Conservation (phyloP, 257 asterid species). For the Solanum ossicruentum region DNA sequence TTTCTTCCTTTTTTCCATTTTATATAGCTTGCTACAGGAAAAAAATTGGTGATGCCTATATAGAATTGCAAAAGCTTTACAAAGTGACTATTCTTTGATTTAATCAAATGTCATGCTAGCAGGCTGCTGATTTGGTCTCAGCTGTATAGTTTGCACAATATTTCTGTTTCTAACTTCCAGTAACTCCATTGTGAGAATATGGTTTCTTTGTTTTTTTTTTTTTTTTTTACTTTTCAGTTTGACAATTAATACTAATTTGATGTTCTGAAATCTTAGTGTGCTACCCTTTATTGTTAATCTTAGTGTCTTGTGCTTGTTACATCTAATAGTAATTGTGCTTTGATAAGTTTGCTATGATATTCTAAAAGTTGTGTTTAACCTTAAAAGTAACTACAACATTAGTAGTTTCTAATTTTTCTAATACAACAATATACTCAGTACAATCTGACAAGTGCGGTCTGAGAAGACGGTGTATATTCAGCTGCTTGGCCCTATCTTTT, state of each 20-base stretch:
- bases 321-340: too few relatives aligned
- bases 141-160: not conserved
- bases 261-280: not conserved
- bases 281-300: not conserved
- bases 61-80: not conserved
- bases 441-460: too few relatives aligned
- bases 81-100: not conserved
- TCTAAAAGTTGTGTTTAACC: too few relatives aligned
- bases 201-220: too few relatives aligned
- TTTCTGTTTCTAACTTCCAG: not conserved
- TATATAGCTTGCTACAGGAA: not conserved
- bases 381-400: too few relatives aligned
- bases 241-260: not conserved
- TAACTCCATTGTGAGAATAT: not conserved
- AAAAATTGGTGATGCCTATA: not conserved
- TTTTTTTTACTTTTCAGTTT: not conserved
- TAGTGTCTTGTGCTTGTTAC: too few relatives aligned
- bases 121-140: not conserved
- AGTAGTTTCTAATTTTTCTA: too few relatives aligned
- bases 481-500: too few relatives aligned
- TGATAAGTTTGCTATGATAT: too few relatives aligned
- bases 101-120: not conserved
- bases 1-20: not conserved
- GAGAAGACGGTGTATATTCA: too few relatives aligned
- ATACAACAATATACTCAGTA: too few relatives aligned